phyloP scores from a whole-genome alignment of 129 eudicot genomes.

The Arctium minus region DNA sequence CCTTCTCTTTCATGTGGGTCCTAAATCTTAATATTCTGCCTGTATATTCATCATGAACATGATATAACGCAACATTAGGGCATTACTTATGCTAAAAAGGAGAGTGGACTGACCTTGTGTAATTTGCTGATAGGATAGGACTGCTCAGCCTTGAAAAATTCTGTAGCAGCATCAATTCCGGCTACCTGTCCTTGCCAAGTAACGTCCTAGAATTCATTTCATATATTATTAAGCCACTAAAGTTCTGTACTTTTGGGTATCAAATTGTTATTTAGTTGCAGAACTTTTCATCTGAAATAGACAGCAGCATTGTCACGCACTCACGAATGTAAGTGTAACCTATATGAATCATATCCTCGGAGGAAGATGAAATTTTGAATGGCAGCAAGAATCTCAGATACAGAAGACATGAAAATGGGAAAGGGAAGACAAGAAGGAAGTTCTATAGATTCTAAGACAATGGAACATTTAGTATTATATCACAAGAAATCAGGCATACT shows the following conservation, averaged over 20 bases:
- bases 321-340: background rate
- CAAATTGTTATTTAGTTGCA: background rate
- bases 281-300: background rate
- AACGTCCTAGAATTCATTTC: conserved; percentile 49
- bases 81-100: background rate
- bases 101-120: conserved; percentile 40
- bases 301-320: background rate
- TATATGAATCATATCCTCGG: background rate
- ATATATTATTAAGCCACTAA: conserved; percentile 12
- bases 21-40: background rate
- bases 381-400: background rate
- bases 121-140: conserved; percentile 71
- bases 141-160: conserved; percentile 64
- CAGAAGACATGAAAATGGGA: background rate
- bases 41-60: background rate
- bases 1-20: background rate
- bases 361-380: background rate
- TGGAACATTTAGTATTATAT: background rate
- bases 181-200: conserved; percentile 94
- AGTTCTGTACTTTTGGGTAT: background rate
- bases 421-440: background rate
- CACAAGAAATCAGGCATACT: conserved; percentile 37
- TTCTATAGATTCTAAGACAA: background rate
- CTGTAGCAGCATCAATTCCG: conserved; percentile 77
- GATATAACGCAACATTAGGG: background rate